Evolutionary conservation across 345 rosid genomes (phyloP), one percentile per base, ranked within the genome.

Genomic region (Ceriops zippeliana): DNA sequence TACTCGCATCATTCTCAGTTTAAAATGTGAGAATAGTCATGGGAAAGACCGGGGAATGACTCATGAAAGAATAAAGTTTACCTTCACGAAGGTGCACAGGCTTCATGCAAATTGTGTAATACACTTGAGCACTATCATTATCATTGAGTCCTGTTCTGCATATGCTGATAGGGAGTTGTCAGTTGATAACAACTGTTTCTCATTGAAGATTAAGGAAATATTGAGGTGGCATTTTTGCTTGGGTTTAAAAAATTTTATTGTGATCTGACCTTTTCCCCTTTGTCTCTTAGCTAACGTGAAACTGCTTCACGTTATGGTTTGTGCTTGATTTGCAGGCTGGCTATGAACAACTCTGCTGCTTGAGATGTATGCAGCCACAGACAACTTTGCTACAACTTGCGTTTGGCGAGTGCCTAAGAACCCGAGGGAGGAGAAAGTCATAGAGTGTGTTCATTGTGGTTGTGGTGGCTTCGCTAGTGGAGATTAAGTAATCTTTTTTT

Each of bases 391-490:
- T 63, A 86, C 96, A 7, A 87, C 96, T 0, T 93, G 97, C 21
- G 89, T 90, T 28, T 87, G 97, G 28, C 82, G 93, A 60, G 96
- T 93, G 28, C 93, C 93, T 16, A 86, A 84, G 75, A 74, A 90
- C 79, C 70, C 89, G 66, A 82, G 93, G 77, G 93, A 93, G 83
- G 97, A 93, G 87, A 81, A 90, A 78, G 90, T 80, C 20, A 83
- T 90, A 19, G 97, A 87, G 75, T 87, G 93, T 22, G 92, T 87
- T 61, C 97, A 87, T 75, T 90, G 97, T 34, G 97, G 97, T 17
- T 90, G 93, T 56, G 76, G 75, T 72, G 96, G 97, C 42, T 89
- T 97, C 58, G 93, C 96, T 0, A 89, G 96, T 72, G 93, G 91
- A 26, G 93, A 93, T 78, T 87, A 61, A 61, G 61, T 26, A 0